These are phyloP conservation scores for Neofusicoccum laricinum DNA, from an alignment of 2,329 filamentous ascomycete species.

Conservation along the genomic window DNA sequence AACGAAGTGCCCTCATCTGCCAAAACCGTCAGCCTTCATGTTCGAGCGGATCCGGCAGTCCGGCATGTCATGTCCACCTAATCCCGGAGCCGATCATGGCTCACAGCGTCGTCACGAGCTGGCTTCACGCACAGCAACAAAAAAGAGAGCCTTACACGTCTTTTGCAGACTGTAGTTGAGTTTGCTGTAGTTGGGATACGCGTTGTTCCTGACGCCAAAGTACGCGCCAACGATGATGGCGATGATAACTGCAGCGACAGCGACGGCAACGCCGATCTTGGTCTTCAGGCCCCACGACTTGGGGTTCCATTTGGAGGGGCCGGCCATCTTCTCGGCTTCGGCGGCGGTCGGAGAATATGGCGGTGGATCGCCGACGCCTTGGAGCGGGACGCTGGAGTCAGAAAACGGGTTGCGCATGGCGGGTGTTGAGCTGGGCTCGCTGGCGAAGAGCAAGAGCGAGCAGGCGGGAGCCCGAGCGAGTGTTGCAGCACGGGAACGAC, in stretches of 20 bases:
- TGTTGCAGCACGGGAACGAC: neutral
- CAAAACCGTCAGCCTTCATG: neutral
- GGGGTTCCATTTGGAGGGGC: conserved; percentile 14
- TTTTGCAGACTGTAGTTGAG: conserved; percentile 9
- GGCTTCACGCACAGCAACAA: conserved; percentile 49
- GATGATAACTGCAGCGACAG: conserved; percentile 51
- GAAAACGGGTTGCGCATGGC: neutral
- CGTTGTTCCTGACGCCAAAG: conserved; percentile 2
- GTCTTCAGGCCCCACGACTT: conserved; percentile 40
- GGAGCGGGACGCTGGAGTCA: neutral
- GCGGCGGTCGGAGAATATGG: neutral
- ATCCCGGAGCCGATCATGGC: neutral
- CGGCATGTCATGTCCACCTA: no score
- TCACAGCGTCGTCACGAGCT: no score
- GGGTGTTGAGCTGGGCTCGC: neutral
- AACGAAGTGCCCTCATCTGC: conserved; percentile 56
- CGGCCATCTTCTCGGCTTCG: neutral
- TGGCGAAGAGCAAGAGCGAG: neutral
- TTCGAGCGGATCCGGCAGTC: neutral
- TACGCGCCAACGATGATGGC: conserved; percentile 54
- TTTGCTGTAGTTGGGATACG: conserved; percentile 14
- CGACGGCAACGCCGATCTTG: conserved; percentile 49
- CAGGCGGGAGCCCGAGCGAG: neutral
- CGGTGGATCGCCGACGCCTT: neutral
- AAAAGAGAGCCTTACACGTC: conserved; percentile 66